phyloP scores from a whole-genome alignment of 169 alveolate species.

The Babesia ovata region DNA sequence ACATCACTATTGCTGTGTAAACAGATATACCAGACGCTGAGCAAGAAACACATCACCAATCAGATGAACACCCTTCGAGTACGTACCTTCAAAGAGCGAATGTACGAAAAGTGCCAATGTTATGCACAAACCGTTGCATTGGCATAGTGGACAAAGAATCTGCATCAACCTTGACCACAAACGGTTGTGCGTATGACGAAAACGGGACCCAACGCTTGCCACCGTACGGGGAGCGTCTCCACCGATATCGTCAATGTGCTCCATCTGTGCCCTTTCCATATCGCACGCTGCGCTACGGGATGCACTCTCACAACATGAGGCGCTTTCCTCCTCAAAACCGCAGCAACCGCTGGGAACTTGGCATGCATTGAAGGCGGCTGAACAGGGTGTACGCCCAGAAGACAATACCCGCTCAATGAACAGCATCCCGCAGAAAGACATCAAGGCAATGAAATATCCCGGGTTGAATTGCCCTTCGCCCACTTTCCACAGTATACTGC shows the following conservation, averaged over 20 bases:
- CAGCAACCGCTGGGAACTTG: slow-evolving; percentile 27
- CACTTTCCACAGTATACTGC: slow-evolving; percentile 19
- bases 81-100: slow-evolving; percentile 66
- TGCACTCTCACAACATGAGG: slow-evolving; percentile 15
- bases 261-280: neutral
- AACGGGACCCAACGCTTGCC: slow-evolving; percentile 23
- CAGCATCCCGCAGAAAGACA: slow-evolving; percentile 47
- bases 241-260: neutral
- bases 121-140: slow-evolving; percentile 67
- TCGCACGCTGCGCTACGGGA: slow-evolving; percentile 20
- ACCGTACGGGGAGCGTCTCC: neutral
- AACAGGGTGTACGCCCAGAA: slow-evolving; percentile 64
- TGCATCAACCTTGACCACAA: slow-evolving; percentile 36
- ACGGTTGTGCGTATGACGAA: slow-evolving; percentile 33
- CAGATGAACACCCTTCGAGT: neutral
- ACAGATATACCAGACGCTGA: too few species aligned
- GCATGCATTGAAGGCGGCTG: slow-evolving; percentile 59
- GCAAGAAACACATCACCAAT: neutral
- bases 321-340: neutral
- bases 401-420: slow-evolving; percentile 62
- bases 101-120: slow-evolving; percentile 60
- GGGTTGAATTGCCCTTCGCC: slow-evolving; percentile 27
- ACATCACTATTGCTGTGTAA: too few species aligned
- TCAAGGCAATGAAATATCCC: slow-evolving; percentile 25
- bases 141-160: slow-evolving; percentile 64